phyloP scores from a whole-genome alignment of 176 grass and related monocot genomes.

The Puya raimondii region DNA sequence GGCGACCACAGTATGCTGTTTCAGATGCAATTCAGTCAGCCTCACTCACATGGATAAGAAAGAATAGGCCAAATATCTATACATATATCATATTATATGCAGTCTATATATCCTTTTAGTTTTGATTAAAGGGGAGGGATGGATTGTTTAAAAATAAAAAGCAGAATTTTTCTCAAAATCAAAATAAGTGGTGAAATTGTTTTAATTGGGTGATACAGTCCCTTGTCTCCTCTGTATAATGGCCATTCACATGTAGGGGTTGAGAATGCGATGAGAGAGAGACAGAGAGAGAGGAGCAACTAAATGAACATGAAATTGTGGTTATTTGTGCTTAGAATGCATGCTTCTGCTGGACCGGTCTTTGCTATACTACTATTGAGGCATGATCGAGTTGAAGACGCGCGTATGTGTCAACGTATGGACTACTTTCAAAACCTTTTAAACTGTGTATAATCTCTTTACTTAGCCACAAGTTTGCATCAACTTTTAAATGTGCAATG shows the following conservation, averaged over 20 bases:
- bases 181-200: too few relatives aligned
- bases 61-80: constrained; percentile 17
- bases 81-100: too few relatives aligned
- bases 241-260: neutral
- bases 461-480: too few relatives aligned
- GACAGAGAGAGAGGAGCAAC: too few relatives aligned
- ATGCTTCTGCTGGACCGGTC: neutral
- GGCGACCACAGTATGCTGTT: constrained; percentile 23
- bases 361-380: too few relatives aligned
- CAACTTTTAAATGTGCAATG: too few relatives aligned
- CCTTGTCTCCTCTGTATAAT: neutral
- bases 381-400: too few relatives aligned
- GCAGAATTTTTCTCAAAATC: too few relatives aligned
- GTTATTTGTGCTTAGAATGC: neutral
- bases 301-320: neutral
- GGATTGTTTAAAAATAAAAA: neutral
- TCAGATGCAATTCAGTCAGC: constrained; percentile 12
- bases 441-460: too few relatives aligned
- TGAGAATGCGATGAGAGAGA: neutral
- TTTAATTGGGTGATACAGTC: neutral
- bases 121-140: neutral
- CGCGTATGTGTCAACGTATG: too few relatives aligned
- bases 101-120: too few relatives aligned
- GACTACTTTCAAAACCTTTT: too few relatives aligned
- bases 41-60: constrained; percentile 21